Base-by-base conservation (phyloP, 352 stramenopile species). In the Globisporangium emineosum region DNA sequence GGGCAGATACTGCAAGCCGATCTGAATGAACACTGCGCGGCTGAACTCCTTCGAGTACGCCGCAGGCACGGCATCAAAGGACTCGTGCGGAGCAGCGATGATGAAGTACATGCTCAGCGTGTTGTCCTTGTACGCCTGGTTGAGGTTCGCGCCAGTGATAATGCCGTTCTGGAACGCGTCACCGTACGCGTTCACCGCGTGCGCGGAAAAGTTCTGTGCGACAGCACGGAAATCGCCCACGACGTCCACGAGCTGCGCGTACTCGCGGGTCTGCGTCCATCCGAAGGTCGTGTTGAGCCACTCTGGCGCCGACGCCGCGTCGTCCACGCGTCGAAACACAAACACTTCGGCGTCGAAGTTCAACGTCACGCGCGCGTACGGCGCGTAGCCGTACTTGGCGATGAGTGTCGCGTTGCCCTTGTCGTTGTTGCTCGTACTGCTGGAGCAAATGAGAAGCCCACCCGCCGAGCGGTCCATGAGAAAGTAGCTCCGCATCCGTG, bases 41-140 rank as follows among this genome's bases (percentile, higher is more conserved):
- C 71, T 85, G 63, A 96, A 94, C 47, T 88, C 84, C 65, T 94
- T 96, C 15, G 82, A 93, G 69, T 88, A 92, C 19, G 76, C 68
- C 0, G 66, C 58, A 2, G 81, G 32, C 6, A 93, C 73, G 0
- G 84, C 71, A 40, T 93, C 83, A 21, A 84, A 68, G 1, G 74
- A 72, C 55, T 89, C 77, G 53, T 89, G 79, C 1, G 86, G 86
- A 27, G 85, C 71, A 0, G 82, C 77, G 9, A 94, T 51, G 35
- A 91, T 83, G 53, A 94, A 92, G 75, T 96, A 96, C 84, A 94
- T 94, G 60, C 74, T 91, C 19, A 86, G 54, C 45, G 81, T 85
- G 6, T 73, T 78, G 61, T 89, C 83, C 17, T 70, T 83, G 63
- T 83, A 90, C 43, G 69, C 78, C 33, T 79, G 72, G 4, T 54